A percentile compares a stretch with the other conserved stretches of the same genome.
phyloP scores from a whole-genome alignment of 177 flowering plant species.

The Tripterygium wilfordii region DNA sequence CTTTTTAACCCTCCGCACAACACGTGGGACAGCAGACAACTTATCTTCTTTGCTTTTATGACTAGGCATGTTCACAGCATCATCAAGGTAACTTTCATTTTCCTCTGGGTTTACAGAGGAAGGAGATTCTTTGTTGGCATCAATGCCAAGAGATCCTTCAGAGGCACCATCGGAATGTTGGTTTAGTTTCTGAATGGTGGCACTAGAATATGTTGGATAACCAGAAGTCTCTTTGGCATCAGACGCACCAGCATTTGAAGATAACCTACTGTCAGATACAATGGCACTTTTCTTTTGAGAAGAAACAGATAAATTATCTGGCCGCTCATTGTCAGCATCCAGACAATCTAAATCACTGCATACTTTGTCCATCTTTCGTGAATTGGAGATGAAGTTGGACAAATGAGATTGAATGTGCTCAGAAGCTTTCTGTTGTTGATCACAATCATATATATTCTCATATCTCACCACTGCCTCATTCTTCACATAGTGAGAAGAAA shows the following conservation, averaged over 20 bases:
- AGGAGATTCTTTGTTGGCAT: slow-evolving; percentile 29
- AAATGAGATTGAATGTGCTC: background rate
- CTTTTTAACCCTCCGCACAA: slow-evolving; percentile 52
- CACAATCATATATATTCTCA: slow-evolving; percentile 9
- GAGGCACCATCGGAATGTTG: slow-evolving; percentile 16
- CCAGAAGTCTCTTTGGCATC: slow-evolving; percentile 14
- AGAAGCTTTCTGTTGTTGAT: slow-evolving; percentile 12
- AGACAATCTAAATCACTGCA: slow-evolving; percentile 10
- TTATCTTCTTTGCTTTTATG: slow-evolving; percentile 32
- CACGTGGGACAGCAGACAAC: slow-evolving; percentile 37
- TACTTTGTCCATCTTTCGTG: slow-evolving; percentile 7
- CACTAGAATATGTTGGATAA: background rate
- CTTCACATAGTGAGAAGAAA: too few species aligned
- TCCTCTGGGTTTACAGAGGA: slow-evolving; percentile 24
- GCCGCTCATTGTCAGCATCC: slow-evolving; percentile 5
- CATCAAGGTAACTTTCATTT: slow-evolving; percentile 37
- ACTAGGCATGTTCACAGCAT: slow-evolving; percentile 27
- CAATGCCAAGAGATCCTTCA: slow-evolving; percentile 25
- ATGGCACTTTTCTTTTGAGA: slow-evolving; percentile 11
- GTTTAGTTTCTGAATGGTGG: slow-evolving; percentile 6
- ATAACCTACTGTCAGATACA: too few species aligned
- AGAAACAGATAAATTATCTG: slow-evolving; percentile 9
- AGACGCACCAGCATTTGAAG: slow-evolving; percentile 8
- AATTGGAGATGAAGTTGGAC: background rate
- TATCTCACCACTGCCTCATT: slow-evolving; percentile 4